Conservation (phyloP, 2,329 filamentous ascomycete genomes). For the Clonostachys solani region DNA sequence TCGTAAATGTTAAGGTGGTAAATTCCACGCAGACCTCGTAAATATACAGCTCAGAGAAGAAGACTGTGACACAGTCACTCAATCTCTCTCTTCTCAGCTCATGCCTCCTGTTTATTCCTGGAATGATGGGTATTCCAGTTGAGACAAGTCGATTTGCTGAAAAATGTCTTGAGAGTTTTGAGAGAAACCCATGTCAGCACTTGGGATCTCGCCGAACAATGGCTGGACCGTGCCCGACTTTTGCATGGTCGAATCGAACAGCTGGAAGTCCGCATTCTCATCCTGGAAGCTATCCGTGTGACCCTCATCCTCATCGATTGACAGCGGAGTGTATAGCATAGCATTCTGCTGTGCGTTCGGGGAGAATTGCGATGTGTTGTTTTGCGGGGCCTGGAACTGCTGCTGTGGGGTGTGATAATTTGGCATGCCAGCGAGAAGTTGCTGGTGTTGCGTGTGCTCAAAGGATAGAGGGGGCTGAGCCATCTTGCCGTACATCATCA, state of each 20-base stretch:
- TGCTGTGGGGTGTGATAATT: conserved; percentile 24
- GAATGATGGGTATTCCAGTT: conserved; percentile 22
- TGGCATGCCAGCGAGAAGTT: conserved; percentile 15
- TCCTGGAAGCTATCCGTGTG: conserved; percentile 51
- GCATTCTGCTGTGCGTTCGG: conserved; percentile 63
- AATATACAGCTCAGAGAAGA: neutral
- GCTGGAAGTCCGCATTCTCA: conserved; percentile 57
- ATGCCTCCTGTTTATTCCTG: conserved; percentile 15
- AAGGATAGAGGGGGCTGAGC: conserved; percentile 35
- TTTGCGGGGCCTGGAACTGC: conserved; percentile 13
- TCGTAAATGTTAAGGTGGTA: neutral
- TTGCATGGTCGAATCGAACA: conserved; percentile 47
- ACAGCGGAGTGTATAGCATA: conserved; percentile 65
- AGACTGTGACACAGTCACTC: too few species aligned
- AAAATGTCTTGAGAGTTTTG: conserved; percentile 49
- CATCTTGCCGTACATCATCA: conserved; percentile 36
- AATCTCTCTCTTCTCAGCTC: neutral
- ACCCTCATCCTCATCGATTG: conserved; percentile 59
- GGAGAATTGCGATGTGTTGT: conserved; percentile 53
- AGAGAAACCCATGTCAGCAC: conserved; percentile 44
- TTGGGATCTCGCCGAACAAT: conserved; percentile 47
- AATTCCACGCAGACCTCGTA: neutral
- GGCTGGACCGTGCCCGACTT: conserved; percentile 27
- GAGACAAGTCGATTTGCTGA: conserved; percentile 35
- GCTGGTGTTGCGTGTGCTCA: neutral